phyloP scores from a whole-genome alignment of 305 asterid genomes.

The Fraxinus xanthoxyloides region DNA sequence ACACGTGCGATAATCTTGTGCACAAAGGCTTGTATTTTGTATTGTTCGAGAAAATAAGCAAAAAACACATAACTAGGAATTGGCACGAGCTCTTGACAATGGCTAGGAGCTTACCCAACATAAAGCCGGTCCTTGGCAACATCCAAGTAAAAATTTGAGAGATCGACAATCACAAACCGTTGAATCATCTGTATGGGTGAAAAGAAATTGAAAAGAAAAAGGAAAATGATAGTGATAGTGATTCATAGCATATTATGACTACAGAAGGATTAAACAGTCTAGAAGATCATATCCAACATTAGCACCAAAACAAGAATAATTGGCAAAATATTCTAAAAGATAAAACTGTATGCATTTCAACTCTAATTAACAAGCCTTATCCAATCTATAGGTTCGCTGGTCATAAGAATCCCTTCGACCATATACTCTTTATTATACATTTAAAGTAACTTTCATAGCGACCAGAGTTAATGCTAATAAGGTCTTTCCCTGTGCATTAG shows the following conservation, averaged over 20 bases:
- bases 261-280: not conserved
- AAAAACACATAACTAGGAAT: not conserved
- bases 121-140: slow-evolving; percentile 96
- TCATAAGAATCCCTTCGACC: not conserved
- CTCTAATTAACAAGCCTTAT: not conserved
- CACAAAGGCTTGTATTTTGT: not conserved
- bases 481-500: not conserved
- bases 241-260: not conserved
- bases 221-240: not conserved
- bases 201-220: slow-evolving; percentile 7
- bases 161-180: slow-evolving; percentile 89
- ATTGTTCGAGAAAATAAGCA: not conserved
- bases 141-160: slow-evolving; percentile 92
- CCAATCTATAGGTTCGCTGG: not conserved
- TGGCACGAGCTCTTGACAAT: slow-evolving; percentile 8
- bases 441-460: not conserved
- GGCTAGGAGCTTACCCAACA: slow-evolving; percentile 64
- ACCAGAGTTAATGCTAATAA: not conserved
- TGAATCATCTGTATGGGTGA: slow-evolving; percentile 66
- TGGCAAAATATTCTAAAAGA: not conserved
- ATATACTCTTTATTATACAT: not conserved
- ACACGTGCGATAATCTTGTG: not conserved
- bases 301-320: not conserved
- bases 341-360: not conserved
- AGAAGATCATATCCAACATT: not conserved